Evolutionary conservation across 2,329 filamentous ascomycete genomes (phyloP).

Genomic region (Microthyrium microscopicum): DNA sequence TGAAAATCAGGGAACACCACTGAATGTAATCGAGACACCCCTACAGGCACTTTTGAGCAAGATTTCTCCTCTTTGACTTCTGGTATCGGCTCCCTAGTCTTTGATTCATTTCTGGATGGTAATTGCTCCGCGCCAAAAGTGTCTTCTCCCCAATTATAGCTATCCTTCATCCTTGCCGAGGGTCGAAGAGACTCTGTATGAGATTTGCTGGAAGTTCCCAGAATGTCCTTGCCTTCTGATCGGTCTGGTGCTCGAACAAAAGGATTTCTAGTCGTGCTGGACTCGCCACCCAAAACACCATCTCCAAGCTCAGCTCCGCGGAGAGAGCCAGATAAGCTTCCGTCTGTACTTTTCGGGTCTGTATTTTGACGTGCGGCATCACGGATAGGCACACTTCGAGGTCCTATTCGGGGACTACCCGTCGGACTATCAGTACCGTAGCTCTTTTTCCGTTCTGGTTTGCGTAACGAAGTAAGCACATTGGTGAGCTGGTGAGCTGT

Average conservation of each 20-base stretch:
- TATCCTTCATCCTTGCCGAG: conserved; percentile 18
- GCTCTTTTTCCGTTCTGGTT: no score
- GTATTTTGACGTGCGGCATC: no score
- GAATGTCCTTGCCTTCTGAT: no score
- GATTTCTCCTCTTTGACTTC: conserved; percentile 20
- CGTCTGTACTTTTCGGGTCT: no score
- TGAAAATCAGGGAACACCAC: conserved; percentile 62
- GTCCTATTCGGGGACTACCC: no score
- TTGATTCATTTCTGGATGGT: conserved; percentile 3
- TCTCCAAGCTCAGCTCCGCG: no score
- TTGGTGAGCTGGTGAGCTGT: conserved; percentile 1
- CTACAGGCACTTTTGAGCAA: conserved; percentile 56
- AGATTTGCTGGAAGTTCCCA: conserved; percentile 9
- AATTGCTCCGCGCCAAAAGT: conserved; percentile 11
- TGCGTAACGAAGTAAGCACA: conserved; percentile 4
- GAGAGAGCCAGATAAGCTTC: conserved; percentile 10
- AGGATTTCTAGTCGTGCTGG: conserved; percentile 29
- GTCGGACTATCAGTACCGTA: no score
- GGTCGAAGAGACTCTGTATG: conserved; percentile 8
- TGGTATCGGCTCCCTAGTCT: not conserved
- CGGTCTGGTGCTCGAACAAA: conserved; percentile 33
- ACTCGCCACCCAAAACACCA: conserved; percentile 1
- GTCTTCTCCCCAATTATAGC: conserved; percentile 32
- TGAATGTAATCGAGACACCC: conserved; percentile 75
- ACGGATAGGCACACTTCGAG: no score